Evolutionary conservation across 164 flowering plant genomes (phyloP), one percentile per base, ranked within the genome.

Genomic region (Akebia trifoliata): DNA sequence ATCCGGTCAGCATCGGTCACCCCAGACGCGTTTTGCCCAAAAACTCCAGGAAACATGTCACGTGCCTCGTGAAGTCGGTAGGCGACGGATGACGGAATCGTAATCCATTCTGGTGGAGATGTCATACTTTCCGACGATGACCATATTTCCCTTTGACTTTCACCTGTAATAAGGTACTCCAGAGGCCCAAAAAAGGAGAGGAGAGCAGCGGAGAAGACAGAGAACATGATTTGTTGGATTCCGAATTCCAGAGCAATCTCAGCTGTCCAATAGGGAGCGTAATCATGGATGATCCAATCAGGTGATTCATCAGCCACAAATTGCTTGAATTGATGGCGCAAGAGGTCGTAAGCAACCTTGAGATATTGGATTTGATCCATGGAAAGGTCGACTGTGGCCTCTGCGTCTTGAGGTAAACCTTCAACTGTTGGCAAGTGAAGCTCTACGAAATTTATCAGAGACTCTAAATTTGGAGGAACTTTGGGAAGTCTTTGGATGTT

Each of bases 231-330:
- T 7, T 30, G 24, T 10, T 66, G 47, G 8, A 65, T 61, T 0
- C 73, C 58, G 10, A 49, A 59, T n/a, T 50, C 29, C 6, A 39
- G 18, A 0, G 75, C 74, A 1, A 74, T 50, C 3, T 38, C 42
- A 0, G 61, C 37, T 17, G 50, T 26, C 81, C 78, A 74, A 26
- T 61, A 50, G n/a, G 70, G 12, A 8, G 67, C 56, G 17, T 64
- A 56, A 20, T 78, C 78, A 31, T 52, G 36, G n/a, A 76, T 53
- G 29, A 76, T 51, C 78, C 76, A 76, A 21, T 76, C 77, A 0
- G 75, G 74, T 4, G n/a, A 3, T 1, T 57, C n/a, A 8, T 28
- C 12, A 36, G 53, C 56, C 4, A 72, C 31, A 32, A 76, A 57
- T 20, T 15, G 15, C n/a, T 61, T 37, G 9, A 76, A 9, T 1